phyloP scores from a whole-genome alignment of 768 basidiomycete species.

The Mycena olivaceomarginata region DNA sequence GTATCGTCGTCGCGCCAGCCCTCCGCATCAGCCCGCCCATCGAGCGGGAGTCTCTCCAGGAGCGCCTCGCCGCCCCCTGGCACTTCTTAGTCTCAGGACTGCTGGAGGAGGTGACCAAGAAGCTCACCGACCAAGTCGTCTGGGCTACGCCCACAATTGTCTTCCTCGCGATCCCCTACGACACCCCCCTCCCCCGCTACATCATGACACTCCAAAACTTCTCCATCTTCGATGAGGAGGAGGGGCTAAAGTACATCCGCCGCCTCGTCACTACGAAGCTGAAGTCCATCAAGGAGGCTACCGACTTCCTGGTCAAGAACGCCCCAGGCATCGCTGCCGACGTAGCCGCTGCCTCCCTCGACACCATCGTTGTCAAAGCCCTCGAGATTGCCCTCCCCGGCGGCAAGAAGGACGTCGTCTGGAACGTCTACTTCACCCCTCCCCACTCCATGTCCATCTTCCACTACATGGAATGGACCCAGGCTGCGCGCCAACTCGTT shows the following conservation, averaged over 20 bases:
- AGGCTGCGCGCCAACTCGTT: not conserved
- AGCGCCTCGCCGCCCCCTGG: slow-evolving; percentile 34
- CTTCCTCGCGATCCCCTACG: slow-evolving; percentile 9
- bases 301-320: slow-evolving; percentile 8
- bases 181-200: slow-evolving; percentile 17
- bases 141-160: slow-evolving; percentile 28
- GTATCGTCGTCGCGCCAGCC: slow-evolving; percentile 10
- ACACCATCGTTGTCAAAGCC: not conserved
- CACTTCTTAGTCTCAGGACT: slow-evolving; percentile 22
- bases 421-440: slow-evolving; percentile 10
- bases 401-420: not conserved
- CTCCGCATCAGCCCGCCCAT: slow-evolving; percentile 16
- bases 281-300: slow-evolving; percentile 7
- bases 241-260: not conserved
- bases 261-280: slow-evolving; percentile 1
- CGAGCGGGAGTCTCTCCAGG: not conserved
- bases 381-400: slow-evolving; percentile 21
- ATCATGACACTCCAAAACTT: slow-evolving; percentile 26
- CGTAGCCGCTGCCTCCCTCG: not conserved
- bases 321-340: not conserved
- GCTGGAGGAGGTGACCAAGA: not conserved
- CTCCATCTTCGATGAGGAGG: not conserved
- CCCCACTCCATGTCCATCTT: not conserved
- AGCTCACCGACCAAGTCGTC: not conserved
- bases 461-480: not conserved